Conservation (phyloP, 2,329 filamentous ascomycete species). For the Camillea tinctor region DNA sequence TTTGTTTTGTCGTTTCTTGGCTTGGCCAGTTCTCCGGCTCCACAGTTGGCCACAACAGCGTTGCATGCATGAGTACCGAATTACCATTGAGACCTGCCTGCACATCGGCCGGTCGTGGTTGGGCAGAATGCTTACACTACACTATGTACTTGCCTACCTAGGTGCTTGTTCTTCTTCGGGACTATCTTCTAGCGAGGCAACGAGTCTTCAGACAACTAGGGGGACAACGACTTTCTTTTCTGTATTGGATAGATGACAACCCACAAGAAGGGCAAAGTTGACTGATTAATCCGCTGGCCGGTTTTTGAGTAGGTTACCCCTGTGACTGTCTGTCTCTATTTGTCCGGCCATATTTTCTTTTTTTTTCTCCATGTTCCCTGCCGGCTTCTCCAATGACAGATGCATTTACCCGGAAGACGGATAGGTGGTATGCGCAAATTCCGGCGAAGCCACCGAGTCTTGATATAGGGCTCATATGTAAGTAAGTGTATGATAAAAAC, state of each 20-base stretch:
- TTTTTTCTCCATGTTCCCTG: not conserved
- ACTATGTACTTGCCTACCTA: too few relatives aligned
- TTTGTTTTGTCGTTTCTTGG: not conserved
- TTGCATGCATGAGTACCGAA: conserved; percentile 20
- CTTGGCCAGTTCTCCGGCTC: conserved; percentile 15
- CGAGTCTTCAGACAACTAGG: conserved; percentile 20
- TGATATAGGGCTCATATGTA: not conserved
- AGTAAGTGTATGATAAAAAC: not conserved
- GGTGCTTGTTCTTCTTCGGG: conserved; percentile 16
- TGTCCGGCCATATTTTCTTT: too few relatives aligned
- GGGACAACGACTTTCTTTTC: too few relatives aligned
- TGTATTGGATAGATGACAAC: not conserved
- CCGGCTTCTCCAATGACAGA: conserved; percentile 7
- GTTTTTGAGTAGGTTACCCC: not conserved
- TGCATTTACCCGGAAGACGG: conserved; percentile 20
- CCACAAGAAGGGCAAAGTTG: too few relatives aligned
- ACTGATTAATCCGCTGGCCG: not conserved
- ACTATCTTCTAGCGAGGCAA: conserved; percentile 14
- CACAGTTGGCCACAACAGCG: conserved; percentile 9
- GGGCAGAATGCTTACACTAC: conserved; percentile 15
- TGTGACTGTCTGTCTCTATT: not conserved
- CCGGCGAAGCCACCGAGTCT: not conserved
- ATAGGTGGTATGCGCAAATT: not conserved
- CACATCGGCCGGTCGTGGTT: conserved; percentile 20
- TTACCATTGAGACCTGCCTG: conserved; percentile 14